These are phyloP conservation scores for Amphichorda felina DNA, from an alignment of 2,329 filamentous ascomycete species.

Conservation along the genomic window DNA sequence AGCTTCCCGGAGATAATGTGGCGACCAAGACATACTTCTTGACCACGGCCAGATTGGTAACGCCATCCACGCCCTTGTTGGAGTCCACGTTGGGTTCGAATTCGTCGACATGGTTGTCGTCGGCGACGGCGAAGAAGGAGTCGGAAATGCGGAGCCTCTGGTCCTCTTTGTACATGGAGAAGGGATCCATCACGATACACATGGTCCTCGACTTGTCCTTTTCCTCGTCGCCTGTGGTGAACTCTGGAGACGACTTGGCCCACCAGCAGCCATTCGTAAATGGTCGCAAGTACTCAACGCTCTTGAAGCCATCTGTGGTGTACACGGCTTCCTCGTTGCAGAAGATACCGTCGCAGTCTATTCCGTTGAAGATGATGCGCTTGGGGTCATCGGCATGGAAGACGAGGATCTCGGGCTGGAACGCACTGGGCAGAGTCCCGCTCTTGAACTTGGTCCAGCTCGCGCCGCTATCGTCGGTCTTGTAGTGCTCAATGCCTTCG, in stretches of 20 bases:
- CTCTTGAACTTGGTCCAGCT: conserved; percentile 68
- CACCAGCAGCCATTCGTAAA: conserved; percentile 72
- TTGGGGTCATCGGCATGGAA: conserved; percentile 80
- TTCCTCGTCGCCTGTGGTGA: conserved; percentile 55
- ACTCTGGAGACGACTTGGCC: conserved; percentile 67
- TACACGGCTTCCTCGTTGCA: conserved; percentile 58
- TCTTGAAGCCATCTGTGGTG: conserved; percentile 76
- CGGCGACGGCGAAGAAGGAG: conserved; percentile 56
- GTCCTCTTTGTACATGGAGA: conserved; percentile 59
- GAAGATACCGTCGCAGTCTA: conserved; percentile 52
- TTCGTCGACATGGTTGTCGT: conserved; percentile 39
- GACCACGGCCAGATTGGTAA: conserved; percentile 71
- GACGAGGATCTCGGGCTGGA: conserved; percentile 39
- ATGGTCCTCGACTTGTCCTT: conserved; percentile 61
- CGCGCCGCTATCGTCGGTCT: conserved; percentile 72
- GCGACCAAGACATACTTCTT: conserved; percentile 83
- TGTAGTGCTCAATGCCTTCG: conserved; percentile 58
- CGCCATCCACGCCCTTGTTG: conserved; percentile 62
- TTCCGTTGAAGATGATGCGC: conserved; percentile 75
- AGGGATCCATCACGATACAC: conserved; percentile 66
- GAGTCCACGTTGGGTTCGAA: conserved; percentile 69
- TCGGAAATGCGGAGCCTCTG: conserved; percentile 74
- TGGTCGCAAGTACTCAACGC: conserved; percentile 51
- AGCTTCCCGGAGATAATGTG: conserved; percentile 64
- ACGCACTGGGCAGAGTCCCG: conserved; percentile 41